Percentiles rank a stretch among this genome's conserved stretches.
Evolutionary conservation across 2,329 filamentous ascomycete genomes (phyloP).

Genomic region (Xenoacremonium recifei): DNA sequence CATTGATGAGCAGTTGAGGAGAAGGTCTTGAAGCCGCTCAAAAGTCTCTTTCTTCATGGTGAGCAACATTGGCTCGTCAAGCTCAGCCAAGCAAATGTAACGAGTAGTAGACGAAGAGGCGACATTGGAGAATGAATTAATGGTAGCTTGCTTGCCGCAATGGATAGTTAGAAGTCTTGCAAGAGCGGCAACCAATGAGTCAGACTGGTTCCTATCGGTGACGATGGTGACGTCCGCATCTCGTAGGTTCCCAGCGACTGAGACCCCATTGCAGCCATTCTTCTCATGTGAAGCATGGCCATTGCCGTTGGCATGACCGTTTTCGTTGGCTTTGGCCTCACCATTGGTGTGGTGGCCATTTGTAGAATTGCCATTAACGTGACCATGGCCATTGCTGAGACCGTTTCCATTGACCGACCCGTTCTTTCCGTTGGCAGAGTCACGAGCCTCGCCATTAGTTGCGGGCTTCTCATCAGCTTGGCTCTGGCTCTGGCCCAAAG

Average conservation of each 20-base stretch:
- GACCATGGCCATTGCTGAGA: too few relatives aligned
- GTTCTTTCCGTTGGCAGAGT: not conserved
- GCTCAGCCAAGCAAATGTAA: conserved; percentile 43
- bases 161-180: conserved; percentile 19
- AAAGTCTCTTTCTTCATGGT: conserved; percentile 39
- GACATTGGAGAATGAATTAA: conserved; percentile 17
- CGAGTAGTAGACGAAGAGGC: conserved; percentile 11
- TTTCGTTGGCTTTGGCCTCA: too few relatives aligned
- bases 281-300: too few relatives aligned
- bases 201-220: conserved; percentile 15
- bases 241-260: too few relatives aligned
- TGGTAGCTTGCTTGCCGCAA: conserved; percentile 14
- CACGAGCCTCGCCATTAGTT: conserved; percentile 1
- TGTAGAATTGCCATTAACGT: too few relatives aligned
- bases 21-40: conserved; percentile 31
- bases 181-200: conserved; percentile 19
- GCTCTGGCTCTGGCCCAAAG: too few relatives aligned
- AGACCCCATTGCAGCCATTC: too few relatives aligned
- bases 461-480: too few relatives aligned
- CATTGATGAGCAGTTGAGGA: conserved; percentile 33
- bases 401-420: too few relatives aligned
- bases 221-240: conserved; percentile 21
- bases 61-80: conserved; percentile 42
- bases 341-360: too few relatives aligned
- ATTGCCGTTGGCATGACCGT: too few relatives aligned